phyloP scores from a whole-genome alignment of 495 filamentous ascomycete genomes.

The Astrocystis sublimbata region DNA sequence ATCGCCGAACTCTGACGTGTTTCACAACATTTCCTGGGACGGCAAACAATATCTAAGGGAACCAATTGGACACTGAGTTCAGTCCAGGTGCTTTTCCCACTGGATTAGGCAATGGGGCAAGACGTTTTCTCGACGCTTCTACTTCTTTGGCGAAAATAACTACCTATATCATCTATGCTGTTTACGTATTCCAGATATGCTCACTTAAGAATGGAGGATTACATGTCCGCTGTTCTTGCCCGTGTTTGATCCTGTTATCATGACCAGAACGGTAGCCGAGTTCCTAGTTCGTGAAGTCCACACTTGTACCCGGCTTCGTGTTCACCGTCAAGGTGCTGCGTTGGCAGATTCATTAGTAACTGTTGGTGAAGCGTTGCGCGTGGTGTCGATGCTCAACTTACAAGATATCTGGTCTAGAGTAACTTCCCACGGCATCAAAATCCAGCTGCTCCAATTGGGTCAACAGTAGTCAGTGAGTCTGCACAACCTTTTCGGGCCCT shows the following conservation, averaged over 20 bases:
- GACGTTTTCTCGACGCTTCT: not conserved
- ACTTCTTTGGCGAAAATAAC: not conserved
- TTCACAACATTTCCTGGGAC: conserved; percentile 6
- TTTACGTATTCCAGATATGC: not conserved
- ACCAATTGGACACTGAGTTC: not conserved
- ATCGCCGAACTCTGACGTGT: conserved; percentile 5
- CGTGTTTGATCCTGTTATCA: not conserved
- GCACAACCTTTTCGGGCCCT: not conserved
- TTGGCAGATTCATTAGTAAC: not conserved
- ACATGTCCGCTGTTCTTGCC: not conserved
- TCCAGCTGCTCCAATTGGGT: conserved; percentile 33
- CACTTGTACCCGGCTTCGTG: conserved; percentile 39
- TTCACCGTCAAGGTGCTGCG: conserved; percentile 39
- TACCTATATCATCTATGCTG: not conserved
- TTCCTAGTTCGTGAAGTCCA: conserved; percentile 26
- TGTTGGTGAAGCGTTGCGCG: not conserved
- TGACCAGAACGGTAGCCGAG: not conserved
- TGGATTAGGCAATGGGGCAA: not conserved
- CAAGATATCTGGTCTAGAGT: conserved; percentile 46
- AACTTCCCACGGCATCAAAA: conserved; percentile 46
- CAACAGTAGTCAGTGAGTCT: not conserved
- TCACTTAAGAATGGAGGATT: not conserved
- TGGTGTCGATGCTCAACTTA: conserved; percentile 25
- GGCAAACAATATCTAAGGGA: not conserved
- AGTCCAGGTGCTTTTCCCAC: not conserved